A percentile compares a stretch with the other conserved stretches of the same genome.
Evolutionary conservation across 495 filamentous ascomycete genomes (phyloP).

Genomic region (Penicillium maclennaniae): DNA sequence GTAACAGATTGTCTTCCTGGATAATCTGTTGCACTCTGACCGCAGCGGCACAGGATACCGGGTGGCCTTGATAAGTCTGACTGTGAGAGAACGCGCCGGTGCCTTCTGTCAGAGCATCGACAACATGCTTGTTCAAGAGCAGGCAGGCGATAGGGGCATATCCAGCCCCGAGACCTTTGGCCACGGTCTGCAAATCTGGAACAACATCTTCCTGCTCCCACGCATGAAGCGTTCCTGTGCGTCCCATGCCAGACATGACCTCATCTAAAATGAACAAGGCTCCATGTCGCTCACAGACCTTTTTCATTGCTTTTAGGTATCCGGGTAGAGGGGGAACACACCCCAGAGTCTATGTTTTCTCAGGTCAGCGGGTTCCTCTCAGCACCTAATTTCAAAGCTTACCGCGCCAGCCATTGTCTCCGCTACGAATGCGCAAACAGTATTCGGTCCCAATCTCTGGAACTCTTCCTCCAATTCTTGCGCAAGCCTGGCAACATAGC

Average conservation of each 20-base stretch:
- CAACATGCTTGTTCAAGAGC: slow-evolving; percentile 47
- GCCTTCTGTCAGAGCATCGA: slow-evolving; percentile 47
- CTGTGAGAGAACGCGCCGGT: slow-evolving; percentile 46
- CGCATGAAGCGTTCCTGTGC: slow-evolving; percentile 58
- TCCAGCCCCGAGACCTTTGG: slow-evolving; percentile 59
- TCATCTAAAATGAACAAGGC: slow-evolving; percentile 65
- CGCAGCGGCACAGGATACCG: slow-evolving; percentile 47
- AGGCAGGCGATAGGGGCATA: slow-evolving; percentile 57
- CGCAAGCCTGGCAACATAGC: slow-evolving; percentile 51
- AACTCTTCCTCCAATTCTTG: slow-evolving; percentile 73
- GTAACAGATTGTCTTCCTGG: slow-evolving; percentile 37
- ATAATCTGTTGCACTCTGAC: slow-evolving; percentile 46
- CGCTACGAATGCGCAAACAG: slow-evolving; percentile 67
- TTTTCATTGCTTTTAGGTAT: slow-evolving; percentile 55
- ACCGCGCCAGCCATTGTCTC: slow-evolving; percentile 59
- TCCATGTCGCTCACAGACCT: slow-evolving; percentile 57
- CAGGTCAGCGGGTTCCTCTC: neutral
- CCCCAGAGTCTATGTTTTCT: slow-evolving; percentile 38
- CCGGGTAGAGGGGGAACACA: slow-evolving; percentile 55
- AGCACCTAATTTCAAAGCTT: slow-evolving; percentile 6
- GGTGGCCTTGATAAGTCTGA: slow-evolving; percentile 54
- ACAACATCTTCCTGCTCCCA: slow-evolving; percentile 58
- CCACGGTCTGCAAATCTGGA: slow-evolving; percentile 59
- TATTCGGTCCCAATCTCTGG: slow-evolving; percentile 58
- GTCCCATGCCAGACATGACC: slow-evolving; percentile 70